Evolutionary conservation across 2,329 filamentous ascomycete species (phyloP).

Genomic region (Fusarium sp.): DNA sequence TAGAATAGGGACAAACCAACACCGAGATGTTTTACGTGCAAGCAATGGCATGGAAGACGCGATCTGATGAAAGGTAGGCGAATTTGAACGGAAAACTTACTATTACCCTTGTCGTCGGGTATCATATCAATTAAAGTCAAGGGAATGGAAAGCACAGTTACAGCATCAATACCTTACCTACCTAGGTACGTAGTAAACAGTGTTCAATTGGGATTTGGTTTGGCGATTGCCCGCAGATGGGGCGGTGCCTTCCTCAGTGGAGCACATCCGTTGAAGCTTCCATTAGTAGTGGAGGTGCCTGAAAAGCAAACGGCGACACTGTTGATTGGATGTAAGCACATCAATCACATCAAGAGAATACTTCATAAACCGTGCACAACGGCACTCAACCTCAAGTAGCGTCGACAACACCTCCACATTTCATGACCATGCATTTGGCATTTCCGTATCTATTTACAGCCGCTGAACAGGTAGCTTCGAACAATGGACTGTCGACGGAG

Average conservation of each 20-base stretch:
- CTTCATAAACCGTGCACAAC: neutral
- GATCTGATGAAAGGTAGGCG: constrained; percentile 7
- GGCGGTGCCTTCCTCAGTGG: constrained; percentile 19
- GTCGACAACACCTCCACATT: constrained; percentile 2
- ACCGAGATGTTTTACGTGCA: neutral
- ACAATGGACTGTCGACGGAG: neutral
- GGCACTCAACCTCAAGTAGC: constrained; percentile 12
- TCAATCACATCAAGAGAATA: constrained; percentile 9
- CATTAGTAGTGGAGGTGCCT: neutral
- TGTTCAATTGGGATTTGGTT: neutral
- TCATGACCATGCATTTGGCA: constrained; percentile 1
- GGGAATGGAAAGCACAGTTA: neutral
- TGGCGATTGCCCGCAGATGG: constrained; percentile 3
- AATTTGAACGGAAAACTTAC: neutral
- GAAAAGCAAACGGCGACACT: constrained; percentile 18
- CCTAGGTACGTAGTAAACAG: neutral
- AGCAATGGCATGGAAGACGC: constrained; percentile 6
- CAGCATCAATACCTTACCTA: neutral
- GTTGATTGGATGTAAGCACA: neutral
- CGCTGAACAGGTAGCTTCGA: neutral
- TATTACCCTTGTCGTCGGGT: neutral
- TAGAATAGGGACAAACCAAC: neutral
- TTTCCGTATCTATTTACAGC: neutral
- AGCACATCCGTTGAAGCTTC: constrained; percentile 14
- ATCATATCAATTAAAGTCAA: neutral